Base-by-base conservation (phyloP, 805 yeast species). In the Tetrapisispora pingtungensis region DNA sequence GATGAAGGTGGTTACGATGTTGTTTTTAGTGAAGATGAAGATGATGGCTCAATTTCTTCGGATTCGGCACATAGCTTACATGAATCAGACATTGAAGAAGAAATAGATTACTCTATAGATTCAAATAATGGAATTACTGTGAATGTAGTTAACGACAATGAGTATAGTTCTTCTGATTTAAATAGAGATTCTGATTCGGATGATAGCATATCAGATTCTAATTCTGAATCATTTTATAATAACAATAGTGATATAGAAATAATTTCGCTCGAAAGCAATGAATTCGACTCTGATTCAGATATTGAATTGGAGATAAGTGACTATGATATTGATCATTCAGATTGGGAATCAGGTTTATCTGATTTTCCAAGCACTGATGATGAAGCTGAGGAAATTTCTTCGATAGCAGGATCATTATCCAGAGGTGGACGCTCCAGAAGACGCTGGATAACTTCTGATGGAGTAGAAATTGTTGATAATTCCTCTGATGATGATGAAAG, bases 311-410 rank as follows among this genome's bases (percentile, higher is more conserved):
- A 64, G 22, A 43, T 56, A 22, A 57, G 56, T 43, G 68, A 64
- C 26, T 56, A 57, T 45, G 60, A 63, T 36, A 65, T 64, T 10
- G 67, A 56, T 22, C 65, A 58, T 22, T 57, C 65, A 1, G 65
- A 57, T 35, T 62, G 65, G 62, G 69, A 65, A 42, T 61, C 65
- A 3, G 66, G 65, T 0, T 53, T 64, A 8, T 62, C 67, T 3
- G 65, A 61, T 32, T 50, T 61, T 1, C 58, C 58, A 4, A 54
- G 61, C 7, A 61, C 57, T 13, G 61, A 50, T 24, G 66, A 55
- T 13, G 62, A 54, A 33, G 64, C 58, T n/a, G 65, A 57, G 13
- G 59, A 55, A 8, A 64, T 56, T 15, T 58, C 51, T 13, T 48
- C 48, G 14, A 50, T 45, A 10, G 46, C 50, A 28, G 49, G 46